A percentile compares a stretch with the other conserved stretches of the same genome.
Evolutionary conservation across 129 eudicot species (phyloP).

Genomic region (Flaveria trinervia): DNA sequence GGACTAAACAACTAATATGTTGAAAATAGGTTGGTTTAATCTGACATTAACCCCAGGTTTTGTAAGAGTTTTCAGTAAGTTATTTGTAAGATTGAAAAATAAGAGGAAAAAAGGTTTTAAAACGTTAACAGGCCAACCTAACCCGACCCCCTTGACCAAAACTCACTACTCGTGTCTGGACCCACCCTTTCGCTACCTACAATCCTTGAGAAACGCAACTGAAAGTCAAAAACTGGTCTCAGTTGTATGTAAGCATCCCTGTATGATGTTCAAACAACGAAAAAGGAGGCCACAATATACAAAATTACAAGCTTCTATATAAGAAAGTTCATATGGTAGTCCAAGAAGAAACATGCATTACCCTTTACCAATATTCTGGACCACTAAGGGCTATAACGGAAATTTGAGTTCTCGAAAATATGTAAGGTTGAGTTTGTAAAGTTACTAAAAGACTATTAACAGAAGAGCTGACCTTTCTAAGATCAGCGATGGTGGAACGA

Average conservation of each 20-base stretch:
- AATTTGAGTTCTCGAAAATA: conserved; percentile 22
- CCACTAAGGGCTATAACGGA: conserved; percentile 26
- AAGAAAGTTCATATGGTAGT: conserved; percentile 30
- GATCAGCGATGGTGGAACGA: conserved; percentile 38
- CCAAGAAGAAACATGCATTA: conserved; percentile 28
- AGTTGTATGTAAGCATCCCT: neutral
- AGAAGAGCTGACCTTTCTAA: conserved; percentile 20
- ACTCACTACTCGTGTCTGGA: neutral
- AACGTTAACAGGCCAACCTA: neutral
- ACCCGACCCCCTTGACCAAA: neutral
- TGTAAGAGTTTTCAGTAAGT: neutral
- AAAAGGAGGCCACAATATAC: conserved; percentile 26
- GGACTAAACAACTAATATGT: neutral
- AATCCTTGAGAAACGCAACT: neutral
- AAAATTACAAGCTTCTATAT: conserved; percentile 33
- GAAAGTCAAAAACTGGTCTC: neutral
- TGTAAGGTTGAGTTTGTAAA: conserved; percentile 36
- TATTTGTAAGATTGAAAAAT: neutral
- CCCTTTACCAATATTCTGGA: conserved; percentile 37
- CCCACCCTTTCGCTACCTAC: conserved; percentile 4
- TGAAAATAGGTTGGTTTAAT: neutral
- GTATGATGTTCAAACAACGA: neutral
- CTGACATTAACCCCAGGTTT: neutral
- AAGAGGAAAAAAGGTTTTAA: neutral
- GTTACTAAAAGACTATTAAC: conserved; percentile 31